phyloP scores from a whole-genome alignment of 768 basidiomycete genomes.

The Suillus brevipes region DNA sequence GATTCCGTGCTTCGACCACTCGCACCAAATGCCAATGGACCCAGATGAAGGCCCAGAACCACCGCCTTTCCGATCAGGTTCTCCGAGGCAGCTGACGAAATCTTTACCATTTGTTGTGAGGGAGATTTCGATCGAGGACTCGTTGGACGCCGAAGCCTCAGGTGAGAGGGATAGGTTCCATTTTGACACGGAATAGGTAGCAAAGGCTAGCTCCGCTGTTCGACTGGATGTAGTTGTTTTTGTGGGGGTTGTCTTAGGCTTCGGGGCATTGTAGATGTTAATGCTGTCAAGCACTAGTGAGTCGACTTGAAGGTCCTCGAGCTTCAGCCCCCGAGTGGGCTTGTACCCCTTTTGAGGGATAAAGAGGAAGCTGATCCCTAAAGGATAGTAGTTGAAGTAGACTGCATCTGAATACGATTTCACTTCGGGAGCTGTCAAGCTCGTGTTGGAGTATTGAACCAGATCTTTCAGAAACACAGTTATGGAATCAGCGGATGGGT shows the following conservation, averaged over 20 bases:
- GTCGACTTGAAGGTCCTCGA: slow-evolving; percentile 50
- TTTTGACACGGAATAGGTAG: slow-evolving; percentile 57
- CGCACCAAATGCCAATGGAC: slow-evolving; percentile 91
- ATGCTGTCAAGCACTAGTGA: slow-evolving; percentile 65
- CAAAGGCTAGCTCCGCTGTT: slow-evolving; percentile 54
- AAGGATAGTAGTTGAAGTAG: slow-evolving; percentile 79
- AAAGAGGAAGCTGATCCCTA: slow-evolving; percentile 85
- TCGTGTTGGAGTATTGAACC: slow-evolving; percentile 19
- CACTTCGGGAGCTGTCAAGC: slow-evolving; percentile 50
- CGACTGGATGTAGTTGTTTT: slow-evolving; percentile 38
- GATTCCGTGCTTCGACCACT: slow-evolving; percentile 80
- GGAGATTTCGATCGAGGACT: slow-evolving; percentile 41
- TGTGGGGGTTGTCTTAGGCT: slow-evolving; percentile 28
- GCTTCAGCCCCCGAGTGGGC: slow-evolving; percentile 45
- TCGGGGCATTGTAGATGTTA: slow-evolving; percentile 76
- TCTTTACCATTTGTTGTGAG: slow-evolving; percentile 69
- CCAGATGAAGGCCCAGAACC: slow-evolving; percentile 82
- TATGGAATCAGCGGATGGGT: slow-evolving; percentile 49
- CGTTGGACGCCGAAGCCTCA: slow-evolving; percentile 19
- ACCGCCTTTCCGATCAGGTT: slow-evolving; percentile 90
- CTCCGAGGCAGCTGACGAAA: slow-evolving; percentile 73
- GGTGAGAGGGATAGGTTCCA: slow-evolving; percentile 44
- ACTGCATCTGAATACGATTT: slow-evolving; percentile 81
- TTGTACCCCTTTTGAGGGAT: slow-evolving; percentile 64
- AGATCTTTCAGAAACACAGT: slow-evolving; percentile 40